Evolutionary conservation across 2,329 filamentous ascomycete genomes (phyloP).

Genomic region (Hymenoscyphus linearis): DNA sequence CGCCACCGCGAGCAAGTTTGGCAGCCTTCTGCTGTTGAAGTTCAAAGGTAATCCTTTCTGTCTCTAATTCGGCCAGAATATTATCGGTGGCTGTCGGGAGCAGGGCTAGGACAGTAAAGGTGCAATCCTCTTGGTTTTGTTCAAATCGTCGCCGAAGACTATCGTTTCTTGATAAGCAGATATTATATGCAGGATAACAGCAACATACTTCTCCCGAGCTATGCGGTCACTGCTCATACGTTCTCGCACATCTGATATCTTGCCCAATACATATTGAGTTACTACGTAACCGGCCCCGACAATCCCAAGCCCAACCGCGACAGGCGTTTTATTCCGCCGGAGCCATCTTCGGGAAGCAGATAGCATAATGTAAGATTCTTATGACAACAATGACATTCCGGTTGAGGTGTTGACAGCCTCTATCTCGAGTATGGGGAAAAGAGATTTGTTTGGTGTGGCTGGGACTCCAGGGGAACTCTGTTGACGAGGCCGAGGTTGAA

Average conservation of each 20-base stretch:
- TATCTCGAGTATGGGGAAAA: not conserved
- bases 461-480: conserved; percentile 1
- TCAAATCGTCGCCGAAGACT: conserved; percentile 94
- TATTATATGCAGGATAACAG: not conserved
- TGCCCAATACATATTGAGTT: conserved; percentile 85
- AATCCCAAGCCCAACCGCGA: conserved; percentile 83
- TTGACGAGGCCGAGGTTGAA: conserved; percentile 4
- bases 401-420: not conserved
- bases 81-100: conserved; percentile 88
- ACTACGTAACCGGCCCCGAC: conserved; percentile 87
- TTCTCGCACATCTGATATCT: conserved; percentile 89
- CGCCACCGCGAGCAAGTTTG: conserved; percentile 55
- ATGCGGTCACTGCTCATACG: conserved; percentile 96
- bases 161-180: conserved; percentile 16
- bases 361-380: conserved; percentile 43
- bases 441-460: not conserved
- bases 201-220: conserved; percentile 84
- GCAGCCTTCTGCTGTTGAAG: conserved; percentile 88
- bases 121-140: conserved; percentile 98
- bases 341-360: conserved; percentile 82
- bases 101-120: conserved; percentile 93
- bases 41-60: conserved; percentile 88
- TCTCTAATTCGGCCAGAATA: conserved; percentile 80
- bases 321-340: conserved; percentile 81
- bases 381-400: conserved; percentile 18